Evolutionary conservation across 2,329 filamentous ascomycete genomes (phyloP), one percentile per base, ranked within the genome.

Genomic region (Aspergillus proliferans): DNA sequence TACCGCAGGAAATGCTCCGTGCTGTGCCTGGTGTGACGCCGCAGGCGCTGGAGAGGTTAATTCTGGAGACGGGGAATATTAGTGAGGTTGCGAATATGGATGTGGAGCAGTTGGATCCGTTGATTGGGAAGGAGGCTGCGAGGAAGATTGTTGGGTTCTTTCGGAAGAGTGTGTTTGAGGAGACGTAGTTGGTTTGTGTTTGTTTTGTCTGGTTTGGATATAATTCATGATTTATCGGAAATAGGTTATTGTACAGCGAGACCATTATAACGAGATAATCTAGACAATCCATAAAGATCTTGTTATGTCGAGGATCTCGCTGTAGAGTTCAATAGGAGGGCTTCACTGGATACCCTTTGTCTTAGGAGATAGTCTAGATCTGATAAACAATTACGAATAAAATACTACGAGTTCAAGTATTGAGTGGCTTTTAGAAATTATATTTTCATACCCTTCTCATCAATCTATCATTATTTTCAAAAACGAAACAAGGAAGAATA

Each of bases 1-100:
- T 88, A 59, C 88, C 90, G 24, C 88, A 94, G 70, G 92, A 97
- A 64, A 95, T 97, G 88, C 71, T 98, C 54, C 76, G 85, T 24
- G 80, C 83, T 1, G 84, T 97, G 10, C 93, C 93, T 0, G 93
- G 93, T 0, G 81, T 97, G 12, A 92, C 82, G 30, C 83, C 84
- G 9, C 86, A 88, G 70, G 90, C 88, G 52, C 76, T 95, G 30
- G 83, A 81, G 61, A 82, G 81, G 52, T 60, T 98, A 42, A 83
- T 86, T 30, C 62, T 90, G 18, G 80, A 87, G 63, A 82, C 85
- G 56, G 85, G 86, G 56, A 95, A 83, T 68, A 76, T 98, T 30
- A 75, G 78, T 47, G 90, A 94, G 59, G 77, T 98, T 56, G 89
- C 89, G 28, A 95, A 96, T 70, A 88, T 95, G 82, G 77, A 76